Evolutionary conservation across 805 yeast genomes (phyloP).

Genomic region (Clavispora vitiphila): DNA sequence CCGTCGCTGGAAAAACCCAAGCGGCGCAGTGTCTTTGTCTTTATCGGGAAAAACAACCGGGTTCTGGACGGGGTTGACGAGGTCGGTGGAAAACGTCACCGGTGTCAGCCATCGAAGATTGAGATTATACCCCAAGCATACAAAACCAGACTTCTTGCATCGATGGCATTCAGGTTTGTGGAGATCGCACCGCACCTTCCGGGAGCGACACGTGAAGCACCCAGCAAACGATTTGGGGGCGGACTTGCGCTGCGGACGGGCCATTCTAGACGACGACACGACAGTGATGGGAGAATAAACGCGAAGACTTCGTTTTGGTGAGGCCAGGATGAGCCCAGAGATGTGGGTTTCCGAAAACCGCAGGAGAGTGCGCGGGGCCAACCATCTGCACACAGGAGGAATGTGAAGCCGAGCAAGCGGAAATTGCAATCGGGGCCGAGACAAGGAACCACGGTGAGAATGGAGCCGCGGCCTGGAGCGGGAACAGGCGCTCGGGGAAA

Average conservation of each 20-base stretch:
- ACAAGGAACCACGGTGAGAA: too few relatives aligned
- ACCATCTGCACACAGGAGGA: not conserved
- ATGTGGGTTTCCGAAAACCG: not conserved
- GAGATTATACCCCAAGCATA: slow-evolving; percentile 80
- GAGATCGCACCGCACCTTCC: slow-evolving; percentile 80
- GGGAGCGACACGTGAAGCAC: slow-evolving; percentile 78
- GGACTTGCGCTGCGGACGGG: not conserved
- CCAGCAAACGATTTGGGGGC: slow-evolving; percentile 71
- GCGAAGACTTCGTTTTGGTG: not conserved
- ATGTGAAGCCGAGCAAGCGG: not conserved
- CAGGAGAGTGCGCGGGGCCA: too few relatives aligned
- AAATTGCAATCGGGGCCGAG: too few relatives aligned
- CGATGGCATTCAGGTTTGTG: slow-evolving; percentile 64
- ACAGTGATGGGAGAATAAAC: not conserved
- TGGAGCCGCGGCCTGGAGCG: too few relatives aligned
- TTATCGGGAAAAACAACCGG: slow-evolving; percentile 27
- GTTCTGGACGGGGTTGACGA: slow-evolving; percentile 24
- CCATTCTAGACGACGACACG: not conserved
- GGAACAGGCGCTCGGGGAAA: too few relatives aligned
- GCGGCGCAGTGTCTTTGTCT: slow-evolving; percentile 22
- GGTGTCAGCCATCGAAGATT: slow-evolving; percentile 76
- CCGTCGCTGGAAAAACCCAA: slow-evolving; percentile 57
- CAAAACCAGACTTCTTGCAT: slow-evolving; percentile 61
- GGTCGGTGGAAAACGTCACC: slow-evolving; percentile 23
- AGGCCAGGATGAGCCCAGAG: not conserved